Evolutionary conservation across 306 rosid species (phyloP).

Genomic region (Fagus crenata): DNA sequence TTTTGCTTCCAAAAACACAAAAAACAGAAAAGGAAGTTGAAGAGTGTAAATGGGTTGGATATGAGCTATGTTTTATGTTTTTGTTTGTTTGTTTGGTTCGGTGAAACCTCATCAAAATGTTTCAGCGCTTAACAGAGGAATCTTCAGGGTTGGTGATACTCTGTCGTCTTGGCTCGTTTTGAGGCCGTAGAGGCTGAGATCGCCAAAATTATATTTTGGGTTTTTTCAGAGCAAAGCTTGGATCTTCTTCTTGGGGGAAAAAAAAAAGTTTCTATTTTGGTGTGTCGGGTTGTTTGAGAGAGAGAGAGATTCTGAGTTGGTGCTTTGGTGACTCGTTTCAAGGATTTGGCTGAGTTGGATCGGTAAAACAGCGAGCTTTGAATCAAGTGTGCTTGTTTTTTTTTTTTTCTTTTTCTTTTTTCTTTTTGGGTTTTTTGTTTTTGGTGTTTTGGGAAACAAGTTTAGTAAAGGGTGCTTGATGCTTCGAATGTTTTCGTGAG

Average conservation of each 20-base stretch:
- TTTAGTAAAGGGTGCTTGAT: not conserved
- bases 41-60: conserved; percentile 2
- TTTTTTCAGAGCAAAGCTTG: conserved; percentile 5
- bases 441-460: conserved; percentile 7
- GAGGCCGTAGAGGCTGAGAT: conserved; percentile 31
- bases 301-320: conserved; percentile 12
- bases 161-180: conserved; percentile 35
- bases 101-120: conserved; percentile 37
- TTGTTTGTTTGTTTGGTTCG: conserved; percentile 4
- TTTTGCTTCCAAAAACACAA: conserved; percentile 1
- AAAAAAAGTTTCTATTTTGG: conserved; percentile 6
- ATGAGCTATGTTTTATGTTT: not conserved
- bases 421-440: conserved; percentile 4
- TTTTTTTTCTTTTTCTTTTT: not conserved
- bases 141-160: conserved; percentile 41
- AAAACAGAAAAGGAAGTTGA: not conserved
- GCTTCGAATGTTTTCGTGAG: conserved; percentile 14
- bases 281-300: not conserved
- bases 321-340: conserved; percentile 3
- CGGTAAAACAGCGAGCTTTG: not conserved
- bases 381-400: not conserved
- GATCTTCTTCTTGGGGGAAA: not conserved
- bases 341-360: conserved; percentile 29
- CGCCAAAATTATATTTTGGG: conserved; percentile 7
- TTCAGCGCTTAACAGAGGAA: conserved; percentile 28